Evolutionary conservation across 371 early-diverging fungal species (phyloP).

Genomic region (Apophysomyces trapeziformis): DNA sequence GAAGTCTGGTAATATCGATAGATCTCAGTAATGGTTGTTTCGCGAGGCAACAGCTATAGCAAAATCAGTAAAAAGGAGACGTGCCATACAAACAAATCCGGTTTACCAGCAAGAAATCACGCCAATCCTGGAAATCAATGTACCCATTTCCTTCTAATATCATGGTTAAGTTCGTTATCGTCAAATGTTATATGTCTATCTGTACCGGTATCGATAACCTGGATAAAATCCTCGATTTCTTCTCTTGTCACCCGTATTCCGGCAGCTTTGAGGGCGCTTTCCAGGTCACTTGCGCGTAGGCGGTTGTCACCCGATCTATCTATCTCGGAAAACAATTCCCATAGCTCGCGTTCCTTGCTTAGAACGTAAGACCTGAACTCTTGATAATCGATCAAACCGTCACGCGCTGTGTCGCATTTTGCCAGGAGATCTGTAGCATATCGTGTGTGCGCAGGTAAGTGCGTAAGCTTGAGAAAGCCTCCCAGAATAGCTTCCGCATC

Average conservation of each 20-base stretch:
- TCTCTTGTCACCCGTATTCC: conserved; percentile 67
- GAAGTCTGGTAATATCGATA: conserved; percentile 66
- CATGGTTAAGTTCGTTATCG: too few species aligned
- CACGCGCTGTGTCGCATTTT: conserved; percentile 63
- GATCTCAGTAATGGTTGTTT: conserved; percentile 59
- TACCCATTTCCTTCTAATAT: conserved; percentile 63
- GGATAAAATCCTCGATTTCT: conserved; percentile 69
- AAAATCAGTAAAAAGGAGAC: background rate
- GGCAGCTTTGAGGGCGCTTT: conserved; percentile 58
- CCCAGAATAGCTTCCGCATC: conserved; percentile 53
- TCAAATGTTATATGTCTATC: background rate
- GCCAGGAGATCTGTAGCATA: conserved; percentile 57
- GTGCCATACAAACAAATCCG: background rate
- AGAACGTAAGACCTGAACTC: conserved; percentile 76
- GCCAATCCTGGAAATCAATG: conserved; percentile 77
- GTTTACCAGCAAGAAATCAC: conserved; percentile 72
- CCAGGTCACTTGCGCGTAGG: conserved; percentile 63
- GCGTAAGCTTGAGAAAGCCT: conserved; percentile 52
- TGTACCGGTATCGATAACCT: conserved; percentile 66
- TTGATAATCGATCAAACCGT: conserved; percentile 66
- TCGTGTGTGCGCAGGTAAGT: conserved; percentile 53
- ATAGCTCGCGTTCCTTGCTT: conserved; percentile 71
- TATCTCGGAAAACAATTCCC: conserved; percentile 70
- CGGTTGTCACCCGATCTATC: conserved; percentile 65
- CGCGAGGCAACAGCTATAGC: conserved; percentile 40